Percentiles rank a stretch among this genome's conserved stretches.
Conservation (phyloP, 1,284 basidiomycete species). For the Naganishia cerealis region DNA sequence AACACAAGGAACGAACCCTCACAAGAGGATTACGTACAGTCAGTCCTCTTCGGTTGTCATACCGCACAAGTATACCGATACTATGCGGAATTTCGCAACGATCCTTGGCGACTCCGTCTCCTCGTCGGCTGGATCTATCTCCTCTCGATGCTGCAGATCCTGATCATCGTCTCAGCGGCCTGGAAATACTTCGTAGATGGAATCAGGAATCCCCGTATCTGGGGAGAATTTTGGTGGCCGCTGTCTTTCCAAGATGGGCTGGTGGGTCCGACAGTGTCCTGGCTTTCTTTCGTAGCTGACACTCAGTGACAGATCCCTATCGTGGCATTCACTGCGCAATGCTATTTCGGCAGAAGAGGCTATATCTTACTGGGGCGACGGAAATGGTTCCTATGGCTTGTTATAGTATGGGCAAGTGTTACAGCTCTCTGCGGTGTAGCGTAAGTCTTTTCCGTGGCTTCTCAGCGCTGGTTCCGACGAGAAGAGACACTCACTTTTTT, state of each 20-base stretch:
- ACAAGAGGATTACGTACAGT: constrained; percentile 30
- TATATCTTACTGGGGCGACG: constrained; percentile 39
- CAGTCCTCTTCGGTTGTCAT: constrained; percentile 41
- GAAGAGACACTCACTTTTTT: background rate
- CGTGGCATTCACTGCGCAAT: constrained; percentile 44
- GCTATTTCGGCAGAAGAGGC: constrained; percentile 43
- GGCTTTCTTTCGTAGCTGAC: background rate
- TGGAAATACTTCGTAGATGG: constrained; percentile 43
- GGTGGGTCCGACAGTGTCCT: constrained; percentile 35
- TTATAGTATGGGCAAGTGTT: constrained; percentile 38
- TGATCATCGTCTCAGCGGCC: constrained; percentile 40
- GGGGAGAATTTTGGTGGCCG: constrained; percentile 46
- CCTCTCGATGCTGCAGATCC: constrained; percentile 40
- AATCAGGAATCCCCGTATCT: constrained; percentile 36
- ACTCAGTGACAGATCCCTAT: constrained; percentile 37
- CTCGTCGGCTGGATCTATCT: constrained; percentile 41
- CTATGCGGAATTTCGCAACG: constrained; percentile 35
- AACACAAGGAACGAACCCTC: background rate
- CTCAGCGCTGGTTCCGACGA: background rate
- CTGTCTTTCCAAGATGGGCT: constrained; percentile 46
- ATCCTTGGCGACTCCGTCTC: constrained; percentile 32
- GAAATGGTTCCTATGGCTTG: constrained; percentile 39
- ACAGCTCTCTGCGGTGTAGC: constrained; percentile 40
- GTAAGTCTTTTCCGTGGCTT: constrained; percentile 36
- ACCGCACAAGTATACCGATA: constrained; percentile 41